Evolutionary conservation across 2,329 filamentous ascomycete genomes (phyloP).

Genomic region (Arachnomyces sp.): DNA sequence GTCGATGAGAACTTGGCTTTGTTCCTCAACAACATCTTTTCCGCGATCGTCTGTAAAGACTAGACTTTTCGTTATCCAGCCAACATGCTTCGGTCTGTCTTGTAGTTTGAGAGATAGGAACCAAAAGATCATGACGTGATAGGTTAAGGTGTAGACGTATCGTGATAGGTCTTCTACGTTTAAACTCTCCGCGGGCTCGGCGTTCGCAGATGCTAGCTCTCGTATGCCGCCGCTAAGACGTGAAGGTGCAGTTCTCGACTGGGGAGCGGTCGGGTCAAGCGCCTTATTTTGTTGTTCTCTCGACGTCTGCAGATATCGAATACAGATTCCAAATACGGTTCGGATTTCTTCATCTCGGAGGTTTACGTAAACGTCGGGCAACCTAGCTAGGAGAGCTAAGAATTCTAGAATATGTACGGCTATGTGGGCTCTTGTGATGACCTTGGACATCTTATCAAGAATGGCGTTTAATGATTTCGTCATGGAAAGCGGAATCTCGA

Average conservation of each 20-base stretch:
- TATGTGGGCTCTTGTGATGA: constrained; percentile 86
- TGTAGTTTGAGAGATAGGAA: constrained; percentile 81
- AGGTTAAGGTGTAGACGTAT: constrained; percentile 88
- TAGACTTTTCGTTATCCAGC: constrained; percentile 82
- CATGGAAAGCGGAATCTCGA: constrained; percentile 81
- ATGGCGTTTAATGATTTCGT: constrained; percentile 79
- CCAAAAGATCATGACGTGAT: constrained; percentile 95
- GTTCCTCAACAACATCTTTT: constrained; percentile 72
- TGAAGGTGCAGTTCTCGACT: constrained; percentile 26
- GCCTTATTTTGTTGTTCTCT: constrained; percentile 48
- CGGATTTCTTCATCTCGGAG: constrained; percentile 87
- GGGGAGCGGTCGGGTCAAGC: constrained; percentile 23
- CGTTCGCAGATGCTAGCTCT: constrained; percentile 28
- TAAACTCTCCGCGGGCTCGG: constrained; percentile 29
- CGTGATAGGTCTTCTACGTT: constrained; percentile 70
- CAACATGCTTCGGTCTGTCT: constrained; percentile 74
- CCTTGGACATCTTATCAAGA: constrained; percentile 86
- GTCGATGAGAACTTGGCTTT: constrained; percentile 86
- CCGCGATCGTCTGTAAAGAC: constrained; percentile 68
- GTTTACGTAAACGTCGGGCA: constrained; percentile 78
- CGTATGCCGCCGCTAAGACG: constrained; percentile 37
- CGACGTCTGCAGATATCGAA: constrained; percentile 84
- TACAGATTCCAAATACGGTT: constrained; percentile 89
- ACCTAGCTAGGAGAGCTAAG: constrained; percentile 74
- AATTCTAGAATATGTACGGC: constrained; percentile 96